A percentile compares a stretch with the other conserved stretches of the same genome.
Evolutionary conservation across 768 basidiomycete genomes (phyloP).

Genomic region (Chalciporus chontae): DNA sequence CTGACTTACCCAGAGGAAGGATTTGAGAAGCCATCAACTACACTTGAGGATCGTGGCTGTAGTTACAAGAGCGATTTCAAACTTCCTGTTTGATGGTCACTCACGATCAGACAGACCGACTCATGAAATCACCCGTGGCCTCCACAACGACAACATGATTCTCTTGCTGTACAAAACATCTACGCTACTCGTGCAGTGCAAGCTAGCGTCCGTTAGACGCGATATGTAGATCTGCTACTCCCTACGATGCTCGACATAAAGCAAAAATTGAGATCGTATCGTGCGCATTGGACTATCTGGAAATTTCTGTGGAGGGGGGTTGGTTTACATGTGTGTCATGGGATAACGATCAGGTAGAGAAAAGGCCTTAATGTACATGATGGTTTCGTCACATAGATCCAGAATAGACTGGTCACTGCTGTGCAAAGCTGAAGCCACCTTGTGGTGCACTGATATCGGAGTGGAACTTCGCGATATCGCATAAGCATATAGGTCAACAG

Average conservation of each 20-base stretch:
- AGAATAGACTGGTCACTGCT: conserved; percentile 37
- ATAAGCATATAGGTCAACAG: conserved; percentile 3
- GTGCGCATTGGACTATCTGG: conserved; percentile 12
- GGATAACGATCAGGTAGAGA: conserved; percentile 18
- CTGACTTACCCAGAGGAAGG: conserved; percentile 73
- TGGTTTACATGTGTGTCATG: conserved; percentile 17
- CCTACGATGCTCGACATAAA: conserved; percentile 23
- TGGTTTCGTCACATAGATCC: conserved; percentile 3
- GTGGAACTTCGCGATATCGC: conserved; percentile 58
- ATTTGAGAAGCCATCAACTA: conserved; percentile 86
- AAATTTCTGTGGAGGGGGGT: conserved; percentile 5
- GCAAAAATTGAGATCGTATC: conserved; percentile 15
- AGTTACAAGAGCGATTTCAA: neutral
- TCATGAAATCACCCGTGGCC: conserved; percentile 12
- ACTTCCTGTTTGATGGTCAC: too few relatives aligned
- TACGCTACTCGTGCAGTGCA: conserved; percentile 17
- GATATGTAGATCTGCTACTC: conserved; percentile 17
- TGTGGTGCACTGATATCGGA: conserved; percentile 84
- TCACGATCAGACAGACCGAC: too few relatives aligned
- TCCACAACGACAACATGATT: conserved; percentile 20
- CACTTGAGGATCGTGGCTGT: neutral
- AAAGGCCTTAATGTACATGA: conserved; percentile 1
- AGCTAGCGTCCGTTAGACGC: conserved; percentile 35
- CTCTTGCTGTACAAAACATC: too few relatives aligned
- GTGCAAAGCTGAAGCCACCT: conserved; percentile 94